Percentiles rank a stretch among this genome's conserved stretches.
These are phyloP conservation scores for Setomelanomma holmii DNA, from an alignment of 2,329 filamentous ascomycete genomes.

Conservation along the genomic window DNA sequence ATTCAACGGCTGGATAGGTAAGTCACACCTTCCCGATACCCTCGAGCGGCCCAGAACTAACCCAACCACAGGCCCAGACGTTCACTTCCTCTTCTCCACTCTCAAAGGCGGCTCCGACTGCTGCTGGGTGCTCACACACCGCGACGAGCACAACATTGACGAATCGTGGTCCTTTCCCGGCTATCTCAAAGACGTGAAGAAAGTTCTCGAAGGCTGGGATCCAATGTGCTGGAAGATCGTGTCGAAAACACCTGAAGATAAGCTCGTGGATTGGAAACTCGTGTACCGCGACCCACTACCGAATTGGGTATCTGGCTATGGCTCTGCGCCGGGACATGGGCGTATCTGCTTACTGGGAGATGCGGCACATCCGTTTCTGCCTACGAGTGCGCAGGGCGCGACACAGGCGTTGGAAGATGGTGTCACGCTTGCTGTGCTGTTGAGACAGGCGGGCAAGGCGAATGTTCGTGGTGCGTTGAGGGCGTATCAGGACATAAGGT, in stretches of 20 bases:
- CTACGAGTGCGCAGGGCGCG: conserved; percentile 61
- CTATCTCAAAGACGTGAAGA: conserved; percentile 40
- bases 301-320: conserved; percentile 60
- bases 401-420: conserved; percentile 62
- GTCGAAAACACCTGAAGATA: conserved; percentile 44
- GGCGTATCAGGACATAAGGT: conserved; percentile 45
- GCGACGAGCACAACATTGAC: conserved; percentile 44
- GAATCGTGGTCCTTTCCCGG: conserved; percentile 48
- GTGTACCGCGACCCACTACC: conserved; percentile 62
- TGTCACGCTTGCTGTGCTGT: conserved; percentile 36
- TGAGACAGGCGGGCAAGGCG: conserved; percentile 35
- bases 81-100: conserved; percentile 49
- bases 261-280: conserved; percentile 62
- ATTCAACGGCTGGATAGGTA: conserved; percentile 49
- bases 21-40: background rate
- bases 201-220: conserved; percentile 44
- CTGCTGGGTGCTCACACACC: conserved; percentile 48
- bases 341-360: conserved; percentile 61
- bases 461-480: conserved; percentile 38
- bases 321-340: conserved; percentile 42
- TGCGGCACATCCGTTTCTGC: conserved; percentile 62
- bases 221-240: conserved; percentile 44
- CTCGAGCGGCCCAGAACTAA: background rate
- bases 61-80: conserved; percentile 38
- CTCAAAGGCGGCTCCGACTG: conserved; percentile 46